Evolutionary conservation across 2,329 filamentous ascomycete species (phyloP), one percentile per base, ranked within the genome.

Genomic region (Rhynchosporium secalis): DNA sequence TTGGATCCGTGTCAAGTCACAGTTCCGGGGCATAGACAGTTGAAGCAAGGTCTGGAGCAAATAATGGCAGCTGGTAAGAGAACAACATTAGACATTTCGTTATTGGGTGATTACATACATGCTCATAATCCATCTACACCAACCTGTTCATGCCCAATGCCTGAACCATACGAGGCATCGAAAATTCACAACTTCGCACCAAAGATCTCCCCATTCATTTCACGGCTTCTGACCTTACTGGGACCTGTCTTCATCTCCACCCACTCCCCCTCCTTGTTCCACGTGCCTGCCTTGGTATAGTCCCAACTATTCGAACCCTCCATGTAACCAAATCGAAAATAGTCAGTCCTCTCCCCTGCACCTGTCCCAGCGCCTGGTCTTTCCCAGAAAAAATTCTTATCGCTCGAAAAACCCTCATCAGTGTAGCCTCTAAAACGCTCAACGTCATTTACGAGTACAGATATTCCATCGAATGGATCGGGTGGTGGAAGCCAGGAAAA

Each of bases 371-470:
- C 6, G 4, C 46, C 57, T 43, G 48, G 57, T 63, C 86, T 79
- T 0, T 76, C 76, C 87, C 88, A 91, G 0, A 82, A 81, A 66
- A 89, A 89, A 41, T 72, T 70, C 33, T 77, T 76, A 45, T 80
- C 78, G 46, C 78, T 80, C 62, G 57, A 66, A 65, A 62, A 68
- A 4, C 69, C 69, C 43, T 86, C 82, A 51, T 81, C 82, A 65
- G 89, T 88, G 74, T 88, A 94, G 5, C 83, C 83, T n/a, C 88
- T 79, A 74, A 88, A 92, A 26, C 90, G 80, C 75, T 96, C 91
- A 0, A 96, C 91, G 69, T 96, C 91, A 71, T 96, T 95, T 66
- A 96, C 89, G 0, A 96, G 78, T 15, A 95, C 82, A 72, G 88
- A 91, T 63, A 96, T 82, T 12, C 91, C 91, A 69, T 94, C 89